Conservation (phyloP, 2,329 filamentous ascomycete species). For the Aspergillus ruber region DNA sequence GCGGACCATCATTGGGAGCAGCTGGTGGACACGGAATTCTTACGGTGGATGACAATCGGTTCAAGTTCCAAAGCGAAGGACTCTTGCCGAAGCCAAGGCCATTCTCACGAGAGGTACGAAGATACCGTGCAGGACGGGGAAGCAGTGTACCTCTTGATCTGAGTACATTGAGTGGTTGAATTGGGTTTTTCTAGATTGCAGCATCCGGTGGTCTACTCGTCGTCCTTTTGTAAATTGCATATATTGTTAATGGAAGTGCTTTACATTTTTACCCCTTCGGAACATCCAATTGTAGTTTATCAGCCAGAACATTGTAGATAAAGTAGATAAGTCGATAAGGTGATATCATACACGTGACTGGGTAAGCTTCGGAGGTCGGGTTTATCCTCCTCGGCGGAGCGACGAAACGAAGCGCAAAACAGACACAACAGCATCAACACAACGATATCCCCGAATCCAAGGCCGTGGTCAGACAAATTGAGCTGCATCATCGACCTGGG, state of each 20-base stretch:
- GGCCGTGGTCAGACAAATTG: background rate
- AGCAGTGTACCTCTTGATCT: slow-evolving; percentile 92
- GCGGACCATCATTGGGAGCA: slow-evolving; percentile 32
- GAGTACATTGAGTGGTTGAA: slow-evolving; percentile 33
- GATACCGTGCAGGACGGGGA: slow-evolving; percentile 83
- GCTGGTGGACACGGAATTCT: slow-evolving; percentile 31
- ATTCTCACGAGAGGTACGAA: slow-evolving; percentile 66
- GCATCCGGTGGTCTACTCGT: background rate
- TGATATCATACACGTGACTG: slow-evolving; percentile 3
- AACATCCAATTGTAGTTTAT: background rate
- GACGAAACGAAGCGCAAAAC: background rate
- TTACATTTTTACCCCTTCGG: background rate
- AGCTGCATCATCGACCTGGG: too few relatives aligned
- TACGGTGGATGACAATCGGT: slow-evolving; percentile 69
- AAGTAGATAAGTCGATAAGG: background rate
- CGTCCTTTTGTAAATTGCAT: slow-evolving; percentile 12
- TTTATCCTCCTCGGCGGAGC: background rate
- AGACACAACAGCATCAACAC: background rate
- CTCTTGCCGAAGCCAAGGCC: slow-evolving; percentile 78
- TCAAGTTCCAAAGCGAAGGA: slow-evolving; percentile 78
- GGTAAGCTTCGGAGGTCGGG: background rate
- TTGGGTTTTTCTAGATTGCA: background rate
- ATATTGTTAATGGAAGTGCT: slow-evolving; percentile 12
- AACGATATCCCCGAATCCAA: background rate
- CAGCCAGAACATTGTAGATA: background rate